Conservation (phyloP, 106 monocot species). For the Triglochin maritima region DNA sequence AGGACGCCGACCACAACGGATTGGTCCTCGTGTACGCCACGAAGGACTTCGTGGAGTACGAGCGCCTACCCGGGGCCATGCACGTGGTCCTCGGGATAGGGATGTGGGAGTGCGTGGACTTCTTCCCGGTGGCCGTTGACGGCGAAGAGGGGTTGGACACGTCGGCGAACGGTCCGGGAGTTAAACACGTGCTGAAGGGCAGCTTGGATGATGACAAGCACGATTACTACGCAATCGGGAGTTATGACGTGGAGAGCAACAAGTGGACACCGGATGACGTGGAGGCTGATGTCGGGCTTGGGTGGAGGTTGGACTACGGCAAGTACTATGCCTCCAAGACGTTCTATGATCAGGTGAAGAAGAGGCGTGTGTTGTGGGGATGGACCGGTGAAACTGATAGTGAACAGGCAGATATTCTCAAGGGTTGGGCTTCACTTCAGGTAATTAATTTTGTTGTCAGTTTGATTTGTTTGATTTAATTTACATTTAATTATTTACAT, state of each 20-base stretch:
- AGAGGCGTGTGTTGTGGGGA: constrained; percentile 69
- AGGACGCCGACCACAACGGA: constrained; percentile 39
- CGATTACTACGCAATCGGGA: constrained; percentile 81
- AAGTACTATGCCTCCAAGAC: constrained; percentile 92
- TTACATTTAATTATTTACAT: not conserved
- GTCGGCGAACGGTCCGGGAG: constrained; percentile 20
- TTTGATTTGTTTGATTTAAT: not conserved
- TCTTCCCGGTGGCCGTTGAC: constrained; percentile 51
- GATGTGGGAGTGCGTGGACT: constrained; percentile 95
- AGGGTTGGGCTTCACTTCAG: constrained; percentile 86
- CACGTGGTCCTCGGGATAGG: constrained; percentile 54
- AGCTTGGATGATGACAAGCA: constrained; percentile 68
- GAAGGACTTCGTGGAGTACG: constrained; percentile 50
- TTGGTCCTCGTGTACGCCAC: constrained; percentile 41
- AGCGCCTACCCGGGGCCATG: constrained; percentile 31
- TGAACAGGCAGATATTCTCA: constrained; percentile 40
- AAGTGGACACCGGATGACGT: constrained; percentile 64
- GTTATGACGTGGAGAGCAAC: constrained; percentile 26
- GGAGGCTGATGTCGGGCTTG: constrained; percentile 59
- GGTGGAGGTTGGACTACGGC: constrained; percentile 68
- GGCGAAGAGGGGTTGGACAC: constrained; percentile 45
- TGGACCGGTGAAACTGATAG: constrained; percentile 80
- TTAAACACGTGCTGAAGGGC: constrained; percentile 77
- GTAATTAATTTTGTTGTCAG: constrained; percentile 12
- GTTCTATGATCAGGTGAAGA: constrained; percentile 51